phyloP scores from a whole-genome alignment of 2,329 filamentous ascomycete species.

The Stachybotrys chartarum region DNA sequence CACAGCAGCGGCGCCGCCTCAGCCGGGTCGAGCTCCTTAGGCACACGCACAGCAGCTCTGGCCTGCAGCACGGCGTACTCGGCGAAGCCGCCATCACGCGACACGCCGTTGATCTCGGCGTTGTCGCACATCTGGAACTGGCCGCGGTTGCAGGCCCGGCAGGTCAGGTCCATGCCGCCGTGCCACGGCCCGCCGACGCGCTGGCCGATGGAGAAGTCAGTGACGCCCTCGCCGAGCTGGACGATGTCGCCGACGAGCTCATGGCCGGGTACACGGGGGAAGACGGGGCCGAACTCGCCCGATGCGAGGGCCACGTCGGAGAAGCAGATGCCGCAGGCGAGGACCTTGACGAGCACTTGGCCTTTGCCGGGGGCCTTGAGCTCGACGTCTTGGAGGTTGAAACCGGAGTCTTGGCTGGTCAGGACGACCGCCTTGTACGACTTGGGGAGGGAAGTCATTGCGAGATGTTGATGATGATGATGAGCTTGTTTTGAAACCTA shows the following conservation, averaged over 20 bases:
- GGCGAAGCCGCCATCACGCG: slow-evolving; percentile 58
- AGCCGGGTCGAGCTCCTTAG: slow-evolving; percentile 42
- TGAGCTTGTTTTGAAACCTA: background rate
- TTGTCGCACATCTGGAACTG: slow-evolving; percentile 64
- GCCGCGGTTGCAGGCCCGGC: slow-evolving; percentile 55
- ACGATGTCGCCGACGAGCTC: slow-evolving; percentile 64
- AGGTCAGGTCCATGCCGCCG: slow-evolving; percentile 51
- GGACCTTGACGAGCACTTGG: slow-evolving; percentile 62
- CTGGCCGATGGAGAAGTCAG: slow-evolving; percentile 54
- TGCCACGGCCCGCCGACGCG: slow-evolving; percentile 49
- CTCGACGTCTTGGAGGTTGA: slow-evolving; percentile 52
- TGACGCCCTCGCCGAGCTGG: slow-evolving; percentile 49
- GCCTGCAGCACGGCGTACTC: slow-evolving; percentile 54
- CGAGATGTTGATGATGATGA: slow-evolving; percentile 1
- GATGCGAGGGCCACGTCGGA: slow-evolving; percentile 44
- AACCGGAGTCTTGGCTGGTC: slow-evolving; percentile 40
- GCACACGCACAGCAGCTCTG: slow-evolving; percentile 53
- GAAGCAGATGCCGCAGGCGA: slow-evolving; percentile 67
- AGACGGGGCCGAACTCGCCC: slow-evolving; percentile 46
- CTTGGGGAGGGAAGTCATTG: slow-evolving; percentile 44
- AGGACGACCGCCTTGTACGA: slow-evolving; percentile 62
- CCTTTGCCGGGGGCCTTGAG: slow-evolving; percentile 47
- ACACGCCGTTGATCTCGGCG: slow-evolving; percentile 56
- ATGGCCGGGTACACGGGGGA: slow-evolving; percentile 61
- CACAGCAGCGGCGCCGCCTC: slow-evolving; percentile 54